Evolutionary conservation across 2,329 filamentous ascomycete species (phyloP), one percentile per base, ranked within the genome.

Genomic region (Drechslerella coelobrocha): DNA sequence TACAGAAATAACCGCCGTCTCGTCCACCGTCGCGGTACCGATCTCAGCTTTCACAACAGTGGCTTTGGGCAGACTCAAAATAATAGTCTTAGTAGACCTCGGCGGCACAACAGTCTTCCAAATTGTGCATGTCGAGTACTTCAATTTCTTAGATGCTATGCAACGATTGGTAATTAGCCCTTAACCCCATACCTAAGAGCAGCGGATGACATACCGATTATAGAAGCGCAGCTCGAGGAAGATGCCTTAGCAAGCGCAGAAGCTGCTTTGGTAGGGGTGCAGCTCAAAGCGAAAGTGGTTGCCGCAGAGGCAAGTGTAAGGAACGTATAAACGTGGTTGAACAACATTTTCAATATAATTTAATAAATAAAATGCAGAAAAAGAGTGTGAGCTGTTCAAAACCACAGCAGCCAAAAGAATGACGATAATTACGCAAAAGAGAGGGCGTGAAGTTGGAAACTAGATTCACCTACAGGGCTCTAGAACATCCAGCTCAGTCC

Each of bases 81-180:
- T 31, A 7, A 68, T 23, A 8, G 62, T 60, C 27, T 68, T 60
- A 26, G 39, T 60, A 27, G 37, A 34, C 17, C 54, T 68, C 21
- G 17, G 12, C 1, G 62, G 62, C 2, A 43, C 19, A 27, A 60
- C 48, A 5, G 62, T 68, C 39, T 68, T 68, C 47, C 50, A 29
- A 14, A 68, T 27, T 8, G 62, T 68, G 23, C 62, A 68, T n/a
- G 62, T 68, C 8, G 54, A 47, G 39, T 34, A 60, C 47, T 60
- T 68, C 2, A 57, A 23, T 24, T 68, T 68, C 27, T 60, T 68
- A 4, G 62, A 29, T 9, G 62, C 62, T 68, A 21, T 48, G 24
- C 27, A 19, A 2, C 5, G 9, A 52, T 45, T 17, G 27, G 17
- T n/a, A 7, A 14, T 39, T 39, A 39, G 12, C 34, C 12, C 17